These are phyloP conservation scores for Neurospora sp. DNA, from an alignment of 495 filamentous ascomycete genomes.

Conservation along the genomic window DNA sequence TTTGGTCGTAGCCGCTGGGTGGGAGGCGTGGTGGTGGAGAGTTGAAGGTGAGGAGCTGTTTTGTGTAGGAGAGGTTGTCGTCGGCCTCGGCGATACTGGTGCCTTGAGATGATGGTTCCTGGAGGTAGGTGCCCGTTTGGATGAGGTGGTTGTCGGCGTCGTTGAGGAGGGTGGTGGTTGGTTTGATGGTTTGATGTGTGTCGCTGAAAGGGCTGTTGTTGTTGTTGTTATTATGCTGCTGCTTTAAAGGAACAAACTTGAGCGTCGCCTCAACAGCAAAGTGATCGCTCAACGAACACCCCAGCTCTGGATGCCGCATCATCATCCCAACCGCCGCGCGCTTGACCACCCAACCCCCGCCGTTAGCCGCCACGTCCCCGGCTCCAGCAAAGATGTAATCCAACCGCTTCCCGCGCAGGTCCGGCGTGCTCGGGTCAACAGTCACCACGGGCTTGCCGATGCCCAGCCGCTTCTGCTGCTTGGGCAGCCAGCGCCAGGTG, in stretches of 20 bases:
- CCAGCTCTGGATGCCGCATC: slow-evolving; percentile 65
- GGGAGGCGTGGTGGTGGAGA: slow-evolving; percentile 13
- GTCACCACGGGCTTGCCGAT: slow-evolving; percentile 34
- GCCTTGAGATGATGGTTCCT: slow-evolving; percentile 10
- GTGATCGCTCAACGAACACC: slow-evolving; percentile 85
- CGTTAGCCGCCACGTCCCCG: slow-evolving; percentile 15
- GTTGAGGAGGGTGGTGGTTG: not conserved
- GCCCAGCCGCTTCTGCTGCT: slow-evolving; percentile 45
- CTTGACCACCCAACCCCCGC: slow-evolving; percentile 54
- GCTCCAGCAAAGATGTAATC: slow-evolving; percentile 76
- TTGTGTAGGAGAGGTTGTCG: slow-evolving; percentile 17
- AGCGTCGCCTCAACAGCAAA: slow-evolving; percentile 73
- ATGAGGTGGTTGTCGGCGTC: slow-evolving; percentile 11
- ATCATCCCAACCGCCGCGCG: slow-evolving; percentile 68
- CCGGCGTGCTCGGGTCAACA: slow-evolving; percentile 45
- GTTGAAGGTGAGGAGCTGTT: slow-evolving; percentile 10
- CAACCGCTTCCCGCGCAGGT: slow-evolving; percentile 71
- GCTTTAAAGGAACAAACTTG: slow-evolving; percentile 21
- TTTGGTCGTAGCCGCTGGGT: slow-evolving; percentile 54
- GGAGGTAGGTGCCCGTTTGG: slow-evolving; percentile 27
- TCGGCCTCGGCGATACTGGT: slow-evolving; percentile 13
- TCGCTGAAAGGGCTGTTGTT: not conserved
- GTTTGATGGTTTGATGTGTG: not conserved
- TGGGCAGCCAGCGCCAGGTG: slow-evolving; percentile 84
- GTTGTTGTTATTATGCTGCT: not conserved